Percentiles rank a stretch among this genome's conserved stretches.
These are phyloP conservation scores for Mycena maculata DNA, from an alignment of 768 basidiomycete genomes.

Conservation along the genomic window DNA sequence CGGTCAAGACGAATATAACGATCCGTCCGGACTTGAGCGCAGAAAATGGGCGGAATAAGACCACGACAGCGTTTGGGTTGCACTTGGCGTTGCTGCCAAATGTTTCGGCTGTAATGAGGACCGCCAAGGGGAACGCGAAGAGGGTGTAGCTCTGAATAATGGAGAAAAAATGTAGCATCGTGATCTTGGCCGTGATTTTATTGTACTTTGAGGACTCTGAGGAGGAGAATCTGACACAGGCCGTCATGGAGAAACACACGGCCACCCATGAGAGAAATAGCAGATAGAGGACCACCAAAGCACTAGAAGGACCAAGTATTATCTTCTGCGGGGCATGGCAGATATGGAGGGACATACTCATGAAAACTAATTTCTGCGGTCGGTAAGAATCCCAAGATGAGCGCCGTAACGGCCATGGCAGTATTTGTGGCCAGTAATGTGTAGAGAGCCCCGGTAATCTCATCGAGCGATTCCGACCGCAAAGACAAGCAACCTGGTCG, in stretches of 20 bases:
- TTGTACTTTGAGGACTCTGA: too few relatives aligned
- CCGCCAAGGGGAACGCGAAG: constrained; percentile 29
- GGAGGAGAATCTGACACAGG: neutral
- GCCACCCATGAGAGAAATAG: constrained; percentile 30
- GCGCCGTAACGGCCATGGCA: constrained; percentile 28
- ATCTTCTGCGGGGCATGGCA: neutral
- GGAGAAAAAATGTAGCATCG: constrained; percentile 25
- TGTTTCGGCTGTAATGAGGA: constrained; percentile 21
- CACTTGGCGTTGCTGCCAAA: constrained; percentile 31
- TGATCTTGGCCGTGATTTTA: too few relatives aligned
- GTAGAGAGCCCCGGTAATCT: constrained; percentile 29
- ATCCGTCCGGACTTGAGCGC: constrained; percentile 25
- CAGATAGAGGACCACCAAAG: constrained; percentile 31
- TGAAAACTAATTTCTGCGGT: constrained; percentile 31
- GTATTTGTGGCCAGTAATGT: constrained; percentile 35
- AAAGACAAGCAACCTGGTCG: constrained; percentile 25
- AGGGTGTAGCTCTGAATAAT: constrained; percentile 31
- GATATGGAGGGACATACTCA: constrained; percentile 22
- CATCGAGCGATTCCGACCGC: constrained; percentile 19
- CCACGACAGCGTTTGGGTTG: constrained; percentile 32
- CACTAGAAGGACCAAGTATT: constrained; percentile 8
- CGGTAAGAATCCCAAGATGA: constrained; percentile 29
- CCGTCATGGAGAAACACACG: constrained; percentile 23
- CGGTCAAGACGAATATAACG: neutral
- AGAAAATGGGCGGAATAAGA: constrained; percentile 33